These are phyloP conservation scores for Panicum miliaceum DNA, from an alignment of 176 grass and related monocot species.

Conservation along the genomic window DNA sequence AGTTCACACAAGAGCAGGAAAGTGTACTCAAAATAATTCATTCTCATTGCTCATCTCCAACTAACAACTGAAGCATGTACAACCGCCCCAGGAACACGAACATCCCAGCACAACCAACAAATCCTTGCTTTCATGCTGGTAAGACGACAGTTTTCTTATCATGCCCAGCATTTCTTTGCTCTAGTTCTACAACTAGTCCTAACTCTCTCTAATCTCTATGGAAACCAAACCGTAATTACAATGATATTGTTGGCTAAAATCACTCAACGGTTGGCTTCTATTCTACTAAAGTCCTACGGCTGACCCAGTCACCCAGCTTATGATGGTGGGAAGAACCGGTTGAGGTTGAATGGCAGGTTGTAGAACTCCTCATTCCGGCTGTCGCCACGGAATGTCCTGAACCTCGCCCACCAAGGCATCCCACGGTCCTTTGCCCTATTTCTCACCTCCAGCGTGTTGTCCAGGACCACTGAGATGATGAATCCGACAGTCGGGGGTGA, in stretches of 20 bases:
- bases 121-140: background rate
- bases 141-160: background rate
- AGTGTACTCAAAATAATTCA: background rate
- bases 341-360: slow-evolving; percentile 72
- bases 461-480: slow-evolving; percentile 57
- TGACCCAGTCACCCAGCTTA: background rate
- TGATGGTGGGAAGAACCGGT: slow-evolving; percentile 75
- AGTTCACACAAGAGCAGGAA: background rate
- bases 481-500: slow-evolving; percentile 70
- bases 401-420: slow-evolving; percentile 81
- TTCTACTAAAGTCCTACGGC: background rate
- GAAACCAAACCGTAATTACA: slow-evolving; percentile 31
- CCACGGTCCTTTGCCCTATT: slow-evolving; percentile 55
- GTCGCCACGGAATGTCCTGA: slow-evolving; percentile 67
- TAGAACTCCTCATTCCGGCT: slow-evolving; percentile 76
- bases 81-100: background rate
- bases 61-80: slow-evolving; percentile 24
- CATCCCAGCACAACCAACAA: background rate
- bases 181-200: background rate
- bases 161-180: slow-evolving; percentile 20
- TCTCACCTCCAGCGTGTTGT: slow-evolving; percentile 72
- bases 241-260: background rate
- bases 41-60: slow-evolving; percentile 26
- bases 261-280: background rate
- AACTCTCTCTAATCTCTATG: slow-evolving; percentile 15